Evolutionary conservation across 768 basidiomycete genomes (phyloP).

Genomic region (Suillus decipiens): DNA sequence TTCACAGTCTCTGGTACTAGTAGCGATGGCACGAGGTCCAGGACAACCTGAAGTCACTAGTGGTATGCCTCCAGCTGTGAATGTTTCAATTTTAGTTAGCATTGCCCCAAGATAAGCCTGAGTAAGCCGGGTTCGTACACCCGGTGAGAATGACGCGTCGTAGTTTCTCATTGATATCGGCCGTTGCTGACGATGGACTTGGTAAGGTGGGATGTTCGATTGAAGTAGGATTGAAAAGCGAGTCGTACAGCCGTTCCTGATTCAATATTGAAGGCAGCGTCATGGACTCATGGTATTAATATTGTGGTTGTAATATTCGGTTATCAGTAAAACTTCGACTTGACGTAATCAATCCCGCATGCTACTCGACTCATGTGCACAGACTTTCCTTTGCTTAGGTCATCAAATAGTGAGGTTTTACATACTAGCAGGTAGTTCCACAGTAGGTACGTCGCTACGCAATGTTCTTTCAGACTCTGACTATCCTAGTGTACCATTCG

Average conservation of each 20-base stretch:
- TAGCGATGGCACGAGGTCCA: not conserved
- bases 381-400: too few species aligned
- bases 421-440: too few species aligned
- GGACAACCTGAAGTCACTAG: not conserved
- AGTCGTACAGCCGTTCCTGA: not conserved
- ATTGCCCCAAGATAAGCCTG: not conserved
- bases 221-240: not conserved
- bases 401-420: too few species aligned
- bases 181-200: not conserved
- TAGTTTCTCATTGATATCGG: not conserved
- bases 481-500: too few species aligned
- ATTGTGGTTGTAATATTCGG: not conserved
- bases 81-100: constrained; percentile 2
- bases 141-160: not conserved
- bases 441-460: too few species aligned
- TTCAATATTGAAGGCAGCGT: not conserved
- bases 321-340: too few species aligned
- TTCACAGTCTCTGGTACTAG: not conserved
- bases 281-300: too few species aligned
- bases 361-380: too few species aligned
- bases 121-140: not conserved
- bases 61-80: not conserved
- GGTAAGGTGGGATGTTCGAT: not conserved
- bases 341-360: too few species aligned
- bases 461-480: too few species aligned